These are phyloP conservation scores for Gentiana straminea DNA, from an alignment of 257 asterid genomes.

Conservation along the genomic window DNA sequence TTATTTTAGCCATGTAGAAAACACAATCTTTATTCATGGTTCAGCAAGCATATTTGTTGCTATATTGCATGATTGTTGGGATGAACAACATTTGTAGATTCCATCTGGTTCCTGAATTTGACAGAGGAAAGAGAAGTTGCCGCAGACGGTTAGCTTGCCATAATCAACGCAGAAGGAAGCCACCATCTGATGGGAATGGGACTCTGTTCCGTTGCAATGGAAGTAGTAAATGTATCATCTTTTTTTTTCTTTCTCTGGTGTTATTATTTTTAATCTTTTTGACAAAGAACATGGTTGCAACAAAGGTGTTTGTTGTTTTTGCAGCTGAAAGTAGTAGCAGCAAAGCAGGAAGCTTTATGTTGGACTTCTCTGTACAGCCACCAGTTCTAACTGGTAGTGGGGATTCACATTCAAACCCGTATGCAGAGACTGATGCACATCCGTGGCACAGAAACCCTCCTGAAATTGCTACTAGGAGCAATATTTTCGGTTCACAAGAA, in stretches of 20 bases:
- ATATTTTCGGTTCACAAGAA: slow-evolving; percentile 29
- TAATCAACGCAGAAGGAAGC: slow-evolving; percentile 88
- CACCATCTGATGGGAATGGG: slow-evolving; percentile 29
- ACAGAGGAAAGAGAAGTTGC: slow-evolving; percentile 88
- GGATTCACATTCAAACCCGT: slow-evolving; percentile 4
- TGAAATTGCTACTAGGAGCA: slow-evolving; percentile 30
- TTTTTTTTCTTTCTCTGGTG: slow-evolving; percentile 18
- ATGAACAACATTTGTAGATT: slow-evolving; percentile 38
- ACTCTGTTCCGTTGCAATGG: slow-evolving; percentile 53
- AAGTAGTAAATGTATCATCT: slow-evolving; percentile 21
- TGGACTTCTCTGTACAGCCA: slow-evolving; percentile 58
- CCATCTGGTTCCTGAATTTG: slow-evolving; percentile 80
- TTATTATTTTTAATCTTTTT: not conserved
- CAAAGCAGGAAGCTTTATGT: slow-evolving; percentile 50
- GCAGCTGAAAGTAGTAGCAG: slow-evolving; percentile 11
- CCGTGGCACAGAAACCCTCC: slow-evolving; percentile 54
- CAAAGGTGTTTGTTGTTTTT: not conserved
- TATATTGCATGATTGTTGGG: too few species aligned
- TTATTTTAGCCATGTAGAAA: too few species aligned
- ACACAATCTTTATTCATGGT: too few species aligned
- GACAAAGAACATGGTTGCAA: not conserved
- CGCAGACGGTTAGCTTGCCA: slow-evolving; percentile 94
- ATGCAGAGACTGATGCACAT: slow-evolving; percentile 24
- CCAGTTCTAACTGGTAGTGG: slow-evolving; percentile 17
- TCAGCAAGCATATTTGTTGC: too few species aligned